These are phyloP conservation scores for Coffea humblotiana DNA, from an alignment of 305 asterid species.

Conservation along the genomic window DNA sequence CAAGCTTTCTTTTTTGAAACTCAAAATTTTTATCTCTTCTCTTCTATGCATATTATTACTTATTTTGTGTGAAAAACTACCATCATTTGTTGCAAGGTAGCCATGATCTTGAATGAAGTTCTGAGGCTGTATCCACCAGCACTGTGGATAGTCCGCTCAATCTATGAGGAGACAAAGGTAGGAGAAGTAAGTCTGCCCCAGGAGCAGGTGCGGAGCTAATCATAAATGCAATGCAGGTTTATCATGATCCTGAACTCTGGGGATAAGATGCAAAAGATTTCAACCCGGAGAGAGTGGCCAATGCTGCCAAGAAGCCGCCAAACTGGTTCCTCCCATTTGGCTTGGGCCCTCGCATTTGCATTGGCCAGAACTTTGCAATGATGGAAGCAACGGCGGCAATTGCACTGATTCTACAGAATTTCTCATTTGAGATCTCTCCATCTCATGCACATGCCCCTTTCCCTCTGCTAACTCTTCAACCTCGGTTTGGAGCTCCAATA, in stretches of 20 bases:
- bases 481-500: background rate
- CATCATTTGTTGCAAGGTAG: constrained; percentile 25
- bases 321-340: constrained; percentile 51
- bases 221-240: background rate
- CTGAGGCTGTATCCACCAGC: constrained; percentile 34
- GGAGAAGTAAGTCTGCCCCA: constrained; percentile 12
- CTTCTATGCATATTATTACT: too few relatives aligned
- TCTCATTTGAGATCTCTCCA: constrained; percentile 36
- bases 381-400: constrained; percentile 43
- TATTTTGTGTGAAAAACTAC: too few relatives aligned
- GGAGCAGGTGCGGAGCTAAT: background rate
- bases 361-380: constrained; percentile 46
- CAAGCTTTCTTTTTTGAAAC: too few relatives aligned
- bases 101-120: constrained; percentile 36
- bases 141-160: constrained; percentile 1
- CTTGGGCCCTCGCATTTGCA: constrained; percentile 54
- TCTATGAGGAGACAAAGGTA: constrained; percentile 7
- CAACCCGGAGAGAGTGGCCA: constrained; percentile 22
- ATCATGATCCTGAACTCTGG: constrained; percentile 27
- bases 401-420: constrained; percentile 36
- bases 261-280: constrained; percentile 29
- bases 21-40: too few relatives aligned
- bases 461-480: background rate
- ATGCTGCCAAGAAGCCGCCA: constrained; percentile 24
- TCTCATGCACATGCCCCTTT: constrained; percentile 47